A percentile compares a stretch with the other conserved stretches of the same genome.
phyloP scores from a whole-genome alignment of 495 filamentous ascomycete species.

The Glutinoglossum americanum region DNA sequence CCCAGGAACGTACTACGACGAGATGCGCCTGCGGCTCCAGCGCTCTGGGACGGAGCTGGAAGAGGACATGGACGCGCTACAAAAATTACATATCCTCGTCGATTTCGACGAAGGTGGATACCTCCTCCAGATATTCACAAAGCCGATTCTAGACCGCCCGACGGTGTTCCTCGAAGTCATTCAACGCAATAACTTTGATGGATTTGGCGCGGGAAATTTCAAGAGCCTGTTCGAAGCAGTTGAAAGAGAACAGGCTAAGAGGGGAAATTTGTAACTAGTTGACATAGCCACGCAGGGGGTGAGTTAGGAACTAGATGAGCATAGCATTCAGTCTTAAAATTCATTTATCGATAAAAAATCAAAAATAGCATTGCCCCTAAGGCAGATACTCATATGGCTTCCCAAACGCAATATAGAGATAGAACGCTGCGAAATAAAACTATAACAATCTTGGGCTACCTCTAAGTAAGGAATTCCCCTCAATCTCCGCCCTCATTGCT shows the following conservation, averaged over 20 bases:
- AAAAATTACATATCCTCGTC: slow-evolving; percentile 59
- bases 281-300: too few species aligned
- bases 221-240: slow-evolving; percentile 84
- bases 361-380: too few species aligned
- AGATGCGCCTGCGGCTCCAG: slow-evolving; percentile 45
- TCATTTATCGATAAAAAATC: too few species aligned
- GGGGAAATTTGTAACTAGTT: slow-evolving; percentile 45
- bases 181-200: slow-evolving; percentile 64
- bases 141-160: slow-evolving; percentile 75
- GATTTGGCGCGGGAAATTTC: slow-evolving; percentile 90
- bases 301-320: too few species aligned
- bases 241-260: slow-evolving; percentile 64
- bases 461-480: background rate
- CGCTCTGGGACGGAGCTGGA: slow-evolving; percentile 29
- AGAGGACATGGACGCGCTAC: slow-evolving; percentile 56
- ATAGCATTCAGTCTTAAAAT: too few species aligned
- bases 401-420: too few species aligned
- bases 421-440: too few species aligned
- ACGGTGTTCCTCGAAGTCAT: slow-evolving; percentile 93
- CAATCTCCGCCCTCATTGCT: background rate
- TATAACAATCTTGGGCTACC: too few species aligned
- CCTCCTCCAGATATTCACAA: slow-evolving; percentile 67
- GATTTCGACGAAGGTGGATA: slow-evolving; percentile 86
- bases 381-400: too few species aligned
- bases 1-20: slow-evolving; percentile 61